Base-by-base conservation (phyloP, 2,329 filamentous ascomycete species). In the Pestalotiopsis sp. region DNA sequence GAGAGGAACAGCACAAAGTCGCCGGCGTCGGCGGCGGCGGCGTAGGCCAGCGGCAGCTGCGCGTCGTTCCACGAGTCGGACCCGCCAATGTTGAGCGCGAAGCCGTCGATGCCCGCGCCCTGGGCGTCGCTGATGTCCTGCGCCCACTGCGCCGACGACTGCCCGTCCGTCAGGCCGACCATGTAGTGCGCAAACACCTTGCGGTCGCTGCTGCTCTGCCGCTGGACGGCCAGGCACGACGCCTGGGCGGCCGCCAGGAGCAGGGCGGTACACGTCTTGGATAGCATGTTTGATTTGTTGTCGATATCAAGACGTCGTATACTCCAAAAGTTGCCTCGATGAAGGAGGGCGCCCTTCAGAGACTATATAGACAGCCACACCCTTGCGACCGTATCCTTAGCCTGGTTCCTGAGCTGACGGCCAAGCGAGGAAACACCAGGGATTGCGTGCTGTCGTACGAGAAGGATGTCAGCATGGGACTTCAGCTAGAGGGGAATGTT, bases 1-100 rank as follows among this genome's bases (percentile, higher is more conserved):
- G 80, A 82, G 66, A 83, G 77, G 74, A 84, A 81, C 12, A 82
- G 70, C 66, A 77, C 76, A 72, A 82, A 79, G 4, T 65, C 69
- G 3, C 64, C 39, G 9, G 11, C 14, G 17, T 31, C 60, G 5
- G 68, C 67, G 45, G 78, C 76, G 3, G 74, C 74, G 4, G 69
- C 17, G 69, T 79, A 80, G 38, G 77, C 78, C 17, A 69, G 69
- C 14, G 66, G 57, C 55, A 79, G 49, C 45, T 70, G 69, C 9
- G 62, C 66, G 14, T 59, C 62, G 61, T 70, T 72, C 31, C 67
- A 69, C 31, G 52, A 45, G 58, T 75, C 72, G 25, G 69, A 41
- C 14, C 14, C n/a, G 25, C 68, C 80, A 27, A 81, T 77, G 71
- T 82, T 82, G 60, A 82, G 77, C n/a, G 80, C 80, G 71, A 82